phyloP scores from a whole-genome alignment of 2,329 filamentous ascomycete genomes.

The Aspergillus eucalypticola region DNA sequence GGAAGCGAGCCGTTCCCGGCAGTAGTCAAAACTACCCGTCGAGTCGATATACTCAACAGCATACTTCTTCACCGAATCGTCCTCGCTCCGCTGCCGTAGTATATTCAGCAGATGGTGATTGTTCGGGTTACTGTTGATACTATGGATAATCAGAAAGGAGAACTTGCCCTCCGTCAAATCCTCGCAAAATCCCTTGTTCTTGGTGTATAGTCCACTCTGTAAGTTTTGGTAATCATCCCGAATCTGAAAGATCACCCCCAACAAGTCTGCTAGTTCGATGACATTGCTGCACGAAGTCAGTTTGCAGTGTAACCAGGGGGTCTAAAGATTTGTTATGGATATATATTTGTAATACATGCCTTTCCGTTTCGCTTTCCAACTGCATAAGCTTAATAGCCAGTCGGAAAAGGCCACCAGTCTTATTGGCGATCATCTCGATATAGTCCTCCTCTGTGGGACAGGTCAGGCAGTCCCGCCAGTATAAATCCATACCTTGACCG shows the following conservation, averaged over 20 bases:
- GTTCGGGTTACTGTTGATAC: conserved; percentile 63
- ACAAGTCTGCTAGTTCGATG: conserved; percentile 63
- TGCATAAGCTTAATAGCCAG: conserved; percentile 43
- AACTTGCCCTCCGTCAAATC: conserved; percentile 95
- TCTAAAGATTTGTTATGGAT: no score
- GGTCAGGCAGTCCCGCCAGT: conserved; percentile 41
- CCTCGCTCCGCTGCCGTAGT: conserved; percentile 77
- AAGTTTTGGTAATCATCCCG: conserved; percentile 82
- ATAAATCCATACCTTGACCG: conserved; percentile 46
- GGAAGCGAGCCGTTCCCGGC: neutral
- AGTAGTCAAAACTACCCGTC: conserved; percentile 81
- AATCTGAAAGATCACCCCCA: conserved; percentile 43
- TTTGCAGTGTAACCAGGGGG: neutral
- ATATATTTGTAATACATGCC: neutral
- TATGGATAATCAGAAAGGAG: conserved; percentile 88
- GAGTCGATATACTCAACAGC: conserved; percentile 83
- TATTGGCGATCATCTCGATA: conserved; percentile 44
- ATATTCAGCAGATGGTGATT: conserved; percentile 78
- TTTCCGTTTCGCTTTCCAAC: conserved; percentile 23
- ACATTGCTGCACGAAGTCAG: conserved; percentile 26
- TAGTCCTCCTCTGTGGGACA: conserved; percentile 45
- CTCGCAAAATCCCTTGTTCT: conserved; percentile 89
- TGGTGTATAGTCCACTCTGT: conserved; percentile 61
- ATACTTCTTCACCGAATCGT: conserved; percentile 83
- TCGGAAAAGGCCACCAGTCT: conserved; percentile 46